phyloP scores from a whole-genome alignment of 176 grass and related monocot species.

The Zoysia pacifica region DNA sequence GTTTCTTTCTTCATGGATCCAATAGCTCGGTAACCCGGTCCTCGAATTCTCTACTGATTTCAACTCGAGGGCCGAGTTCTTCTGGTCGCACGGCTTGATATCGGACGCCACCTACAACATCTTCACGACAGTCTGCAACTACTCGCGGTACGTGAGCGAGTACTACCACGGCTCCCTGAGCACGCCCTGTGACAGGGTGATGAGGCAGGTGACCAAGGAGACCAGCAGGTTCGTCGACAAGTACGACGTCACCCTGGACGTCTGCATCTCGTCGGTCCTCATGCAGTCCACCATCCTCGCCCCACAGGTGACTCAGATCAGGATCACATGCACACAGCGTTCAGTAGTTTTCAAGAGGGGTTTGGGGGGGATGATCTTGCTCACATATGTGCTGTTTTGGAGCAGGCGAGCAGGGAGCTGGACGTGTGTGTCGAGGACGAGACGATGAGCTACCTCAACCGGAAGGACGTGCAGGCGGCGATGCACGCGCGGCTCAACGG shows the following conservation, averaged over 20 bases:
- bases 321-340: neutral
- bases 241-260: slow-evolving; percentile 91
- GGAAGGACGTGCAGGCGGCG: slow-evolving; percentile 78
- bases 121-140: slow-evolving; percentile 83
- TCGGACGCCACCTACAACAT: slow-evolving; percentile 82
- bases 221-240: slow-evolving; percentile 93
- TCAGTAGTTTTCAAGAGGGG: neutral
- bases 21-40: slow-evolving; percentile 86
- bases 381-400: slow-evolving; percentile 3
- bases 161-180: slow-evolving; percentile 82
- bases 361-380: neutral
- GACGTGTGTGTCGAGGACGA: slow-evolving; percentile 95
- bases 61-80: slow-evolving; percentile 95
- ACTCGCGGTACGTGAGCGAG: slow-evolving; percentile 87
- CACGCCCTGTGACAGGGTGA: slow-evolving; percentile 61
- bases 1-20: neutral
- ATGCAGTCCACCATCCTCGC: slow-evolving; percentile 65
- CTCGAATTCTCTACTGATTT: slow-evolving; percentile 91
- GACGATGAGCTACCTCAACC: slow-evolving; percentile 87
- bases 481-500: slow-evolving; percentile 72
- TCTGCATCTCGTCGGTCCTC: slow-evolving; percentile 78
- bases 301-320: slow-evolving; percentile 49
- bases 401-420: slow-evolving; percentile 68
- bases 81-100: slow-evolving; percentile 97
- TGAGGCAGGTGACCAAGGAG: slow-evolving; percentile 83